phyloP scores from a whole-genome alignment of 441 rosid genomes.

The Theobroma grandiflorum region DNA sequence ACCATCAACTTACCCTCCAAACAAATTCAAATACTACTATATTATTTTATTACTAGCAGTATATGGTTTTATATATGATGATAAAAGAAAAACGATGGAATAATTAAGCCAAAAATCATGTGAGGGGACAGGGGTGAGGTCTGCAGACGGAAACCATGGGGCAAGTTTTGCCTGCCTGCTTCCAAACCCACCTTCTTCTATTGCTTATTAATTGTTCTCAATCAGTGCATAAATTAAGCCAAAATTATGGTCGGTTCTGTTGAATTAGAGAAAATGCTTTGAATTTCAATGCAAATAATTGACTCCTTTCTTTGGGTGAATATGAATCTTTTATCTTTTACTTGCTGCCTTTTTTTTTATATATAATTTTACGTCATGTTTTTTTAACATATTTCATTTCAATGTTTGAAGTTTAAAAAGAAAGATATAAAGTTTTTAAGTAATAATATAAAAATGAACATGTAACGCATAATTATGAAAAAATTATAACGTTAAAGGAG shows the following conservation, averaged over 20 bases:
- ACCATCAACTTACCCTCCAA: constrained; percentile 13
- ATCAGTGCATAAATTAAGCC: background rate
- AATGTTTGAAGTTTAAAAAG: too few species aligned
- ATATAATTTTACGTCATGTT: too few species aligned
- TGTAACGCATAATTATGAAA: too few species aligned
- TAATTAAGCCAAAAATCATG: background rate
- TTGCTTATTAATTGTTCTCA: background rate
- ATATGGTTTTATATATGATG: background rate
- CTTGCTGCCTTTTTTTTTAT: too few species aligned
- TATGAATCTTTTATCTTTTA: too few species aligned
- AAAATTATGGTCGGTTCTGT: background rate
- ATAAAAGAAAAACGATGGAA: background rate
- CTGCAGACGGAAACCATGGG: background rate
- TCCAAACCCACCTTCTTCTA: background rate
- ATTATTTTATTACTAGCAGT: background rate
- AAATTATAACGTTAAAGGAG: too few species aligned
- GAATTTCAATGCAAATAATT: background rate
- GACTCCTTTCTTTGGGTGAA: too few species aligned
- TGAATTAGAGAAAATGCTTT: background rate
- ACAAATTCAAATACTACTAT: constrained; percentile 1
- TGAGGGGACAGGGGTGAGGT: background rate
- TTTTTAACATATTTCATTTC: too few species aligned
- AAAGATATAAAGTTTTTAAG: too few species aligned
- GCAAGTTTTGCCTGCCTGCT: background rate
- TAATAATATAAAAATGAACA: too few species aligned